phyloP scores from a whole-genome alignment of 2,329 filamentous ascomycete species.

The Magnaporthiopsis rhizophila region DNA sequence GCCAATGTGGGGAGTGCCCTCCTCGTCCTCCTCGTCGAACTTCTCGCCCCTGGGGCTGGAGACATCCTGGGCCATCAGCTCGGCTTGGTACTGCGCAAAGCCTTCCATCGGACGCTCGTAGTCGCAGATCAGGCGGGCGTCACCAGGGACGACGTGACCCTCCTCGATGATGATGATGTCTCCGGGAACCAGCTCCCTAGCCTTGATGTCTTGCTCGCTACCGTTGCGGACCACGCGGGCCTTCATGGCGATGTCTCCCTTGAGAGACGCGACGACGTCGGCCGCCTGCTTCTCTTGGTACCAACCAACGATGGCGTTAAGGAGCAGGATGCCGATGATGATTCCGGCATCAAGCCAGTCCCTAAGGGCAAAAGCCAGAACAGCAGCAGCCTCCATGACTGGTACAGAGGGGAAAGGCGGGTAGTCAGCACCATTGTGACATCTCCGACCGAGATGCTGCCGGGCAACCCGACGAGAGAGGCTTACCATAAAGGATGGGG shows the following conservation, averaged over 20 bases:
- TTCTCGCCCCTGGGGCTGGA: slow-evolving; percentile 48
- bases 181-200: slow-evolving; percentile 66
- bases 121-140: slow-evolving; percentile 65
- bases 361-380: slow-evolving; percentile 64
- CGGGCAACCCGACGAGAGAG: too few relatives aligned
- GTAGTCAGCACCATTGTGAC: not conserved
- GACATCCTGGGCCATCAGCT: slow-evolving; percentile 56
- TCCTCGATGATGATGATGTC: slow-evolving; percentile 70
- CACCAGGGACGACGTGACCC: slow-evolving; percentile 62
- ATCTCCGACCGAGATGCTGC: not conserved
- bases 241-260: slow-evolving; percentile 74
- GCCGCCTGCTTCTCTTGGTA: slow-evolving; percentile 77
- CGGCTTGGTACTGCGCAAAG: slow-evolving; percentile 35
- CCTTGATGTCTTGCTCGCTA: slow-evolving; percentile 59
- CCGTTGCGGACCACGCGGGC: slow-evolving; percentile 61
- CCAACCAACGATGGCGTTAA: slow-evolving; percentile 72
- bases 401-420: slow-evolving; percentile 4
- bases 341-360: slow-evolving; percentile 75
- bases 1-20: slow-evolving; percentile 49
- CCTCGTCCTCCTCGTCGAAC: slow-evolving; percentile 47
- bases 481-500: slow-evolving; percentile 68
- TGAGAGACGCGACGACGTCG: slow-evolving; percentile 65
- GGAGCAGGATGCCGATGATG: slow-evolving; percentile 65
- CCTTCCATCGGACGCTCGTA: slow-evolving; percentile 55
- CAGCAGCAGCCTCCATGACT: slow-evolving; percentile 72